Percentiles rank a stretch among this genome's conserved stretches.
Conservation (phyloP, 2,329 filamentous ascomycete species). For the Alternaria hordeiaustralica region DNA sequence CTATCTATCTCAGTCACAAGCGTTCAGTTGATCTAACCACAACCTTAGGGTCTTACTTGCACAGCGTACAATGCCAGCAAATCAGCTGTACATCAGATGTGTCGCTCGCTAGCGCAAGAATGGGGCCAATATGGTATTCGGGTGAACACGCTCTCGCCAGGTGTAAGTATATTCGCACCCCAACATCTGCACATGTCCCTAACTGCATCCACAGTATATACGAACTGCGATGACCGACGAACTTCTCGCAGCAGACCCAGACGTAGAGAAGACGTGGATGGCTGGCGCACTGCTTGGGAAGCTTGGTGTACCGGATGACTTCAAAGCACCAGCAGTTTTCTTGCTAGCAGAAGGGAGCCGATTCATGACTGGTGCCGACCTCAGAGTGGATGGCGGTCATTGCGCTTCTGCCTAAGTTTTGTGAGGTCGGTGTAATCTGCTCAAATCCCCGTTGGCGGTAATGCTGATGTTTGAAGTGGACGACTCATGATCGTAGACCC, state of each 20-base stretch:
- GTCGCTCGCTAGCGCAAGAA: constrained; percentile 20
- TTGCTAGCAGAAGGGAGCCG: constrained; percentile 70
- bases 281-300: constrained; percentile 61
- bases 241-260: constrained; percentile 52
- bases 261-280: constrained; percentile 62
- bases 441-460: neutral
- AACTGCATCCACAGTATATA: constrained; percentile 28
- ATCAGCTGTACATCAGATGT: constrained; percentile 21
- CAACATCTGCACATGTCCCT: neutral
- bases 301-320: constrained; percentile 63
- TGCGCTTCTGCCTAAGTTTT: constrained; percentile 47
- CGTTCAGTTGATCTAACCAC: neutral
- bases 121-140: constrained; percentile 35
- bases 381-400: constrained; percentile 76
- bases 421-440: neutral
- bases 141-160: constrained; percentile 43
- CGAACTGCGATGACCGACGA: constrained; percentile 47
- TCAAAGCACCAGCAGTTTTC: constrained; percentile 71
- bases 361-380: constrained; percentile 73
- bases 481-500: neutral
- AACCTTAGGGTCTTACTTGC: constrained; percentile 15
- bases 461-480: neutral
- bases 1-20: no score
- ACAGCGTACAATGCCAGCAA: constrained; percentile 22
- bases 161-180: constrained; percentile 5